Percentiles rank a stretch among this genome's conserved stretches.
These are phyloP conservation scores for Cytospora piceicola DNA, from an alignment of 2,329 filamentous ascomycete genomes.

Conservation along the genomic window DNA sequence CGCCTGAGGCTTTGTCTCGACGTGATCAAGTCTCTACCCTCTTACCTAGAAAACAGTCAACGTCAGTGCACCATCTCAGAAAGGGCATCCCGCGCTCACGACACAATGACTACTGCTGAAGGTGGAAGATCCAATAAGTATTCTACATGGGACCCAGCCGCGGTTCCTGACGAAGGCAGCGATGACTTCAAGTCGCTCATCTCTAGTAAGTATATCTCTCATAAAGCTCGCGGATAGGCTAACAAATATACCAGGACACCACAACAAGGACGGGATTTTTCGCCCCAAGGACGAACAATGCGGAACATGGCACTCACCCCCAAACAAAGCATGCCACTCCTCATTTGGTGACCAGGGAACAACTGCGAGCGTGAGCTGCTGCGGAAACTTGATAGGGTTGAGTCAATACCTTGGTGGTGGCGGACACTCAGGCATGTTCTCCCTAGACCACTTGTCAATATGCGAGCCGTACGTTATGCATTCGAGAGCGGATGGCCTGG, in stretches of 20 bases:
- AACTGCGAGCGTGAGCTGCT: slow-evolving; percentile 5
- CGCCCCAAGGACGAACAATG: not conserved
- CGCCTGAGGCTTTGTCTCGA: too few species aligned
- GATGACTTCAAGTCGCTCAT: not conserved
- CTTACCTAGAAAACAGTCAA: too few species aligned
- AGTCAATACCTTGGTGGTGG: slow-evolving; percentile 8
- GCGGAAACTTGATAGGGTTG: not conserved
- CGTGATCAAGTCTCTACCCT: too few species aligned
- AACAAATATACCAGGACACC: too few species aligned
- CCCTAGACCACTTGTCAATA: not conserved
- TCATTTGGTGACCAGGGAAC: slow-evolving; percentile 18
- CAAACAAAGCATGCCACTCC: not conserved
- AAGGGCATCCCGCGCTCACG: too few species aligned
- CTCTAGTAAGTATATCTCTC: not conserved
- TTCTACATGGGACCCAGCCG: not conserved
- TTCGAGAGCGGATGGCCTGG: not conserved
- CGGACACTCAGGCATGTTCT: slow-evolving; percentile 9
- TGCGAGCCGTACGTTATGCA: not conserved
- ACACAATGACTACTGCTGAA: not conserved
- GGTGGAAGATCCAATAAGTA: not conserved
- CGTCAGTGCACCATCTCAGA: too few species aligned
- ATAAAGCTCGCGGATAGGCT: not conserved
- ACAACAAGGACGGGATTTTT: too few species aligned
- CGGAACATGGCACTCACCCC: slow-evolving; percentile 1
- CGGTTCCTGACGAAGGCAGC: not conserved